Base-by-base conservation (phyloP, 176 grass and related monocot genomes). In the Triticum turgidum region DNA sequence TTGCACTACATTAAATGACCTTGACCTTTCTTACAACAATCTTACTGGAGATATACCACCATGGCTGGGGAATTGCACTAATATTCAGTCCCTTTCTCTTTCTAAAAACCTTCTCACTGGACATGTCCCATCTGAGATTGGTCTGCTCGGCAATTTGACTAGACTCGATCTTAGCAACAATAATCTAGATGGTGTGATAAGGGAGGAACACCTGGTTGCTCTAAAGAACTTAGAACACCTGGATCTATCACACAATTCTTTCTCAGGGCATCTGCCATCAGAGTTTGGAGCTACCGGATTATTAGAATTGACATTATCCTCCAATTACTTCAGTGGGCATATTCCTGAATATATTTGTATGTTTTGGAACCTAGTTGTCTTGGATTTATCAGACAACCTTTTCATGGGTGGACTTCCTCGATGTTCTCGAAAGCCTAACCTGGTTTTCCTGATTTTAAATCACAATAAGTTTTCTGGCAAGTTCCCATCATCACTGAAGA, bases 271-370 rank as follows among this genome's bases (percentile, higher is more conserved):
- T 10, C 8, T 84, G 9, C 74, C 84, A 9, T 10, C 15, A 15
- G 27, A 21, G 5, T 38, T 83, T 38, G 24, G 25, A 30, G 24
- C 38, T 8, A 52, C 38, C 6, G 11, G 35, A 0, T 30, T 92
- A 9, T 1, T 66, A 12, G 5, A 30, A 1, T 13, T 64, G 0
- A 0, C 0, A 1, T 0, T 9, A 4, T 83, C 0, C 5, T 70
- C 13, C 51, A 92, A 92, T 21, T 0, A n/a, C 1, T 37, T 92
- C 2, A 84, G 4, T 24, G 91, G 87, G 5, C 6, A 58, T 2
- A 76, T 93, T 42, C 81, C 77, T 2, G 4, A 5, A 3, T 93
- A 85, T 4, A 90, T 93, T 0, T 89, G 88, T 24, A n/a, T 12
- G 0, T 35, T 76, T 25, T 2, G 37, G 0, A 5, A 0, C 89